These are phyloP conservation scores for Agapanthus africanus DNA, from an alignment of 106 monocot species.

Conservation along the genomic window DNA sequence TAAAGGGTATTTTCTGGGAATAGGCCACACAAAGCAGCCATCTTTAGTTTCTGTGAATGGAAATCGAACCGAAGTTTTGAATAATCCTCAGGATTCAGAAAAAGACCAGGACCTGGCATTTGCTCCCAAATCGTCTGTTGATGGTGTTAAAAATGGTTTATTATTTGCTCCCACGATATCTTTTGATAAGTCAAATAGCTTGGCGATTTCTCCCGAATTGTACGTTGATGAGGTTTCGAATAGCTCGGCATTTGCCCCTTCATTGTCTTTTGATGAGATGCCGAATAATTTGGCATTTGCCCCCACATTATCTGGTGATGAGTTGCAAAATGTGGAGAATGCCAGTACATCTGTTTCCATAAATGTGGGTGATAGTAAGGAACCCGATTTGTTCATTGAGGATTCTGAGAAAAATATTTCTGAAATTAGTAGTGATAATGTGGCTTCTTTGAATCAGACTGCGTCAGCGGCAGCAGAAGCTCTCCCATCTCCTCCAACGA, in stretches of 20 bases:
- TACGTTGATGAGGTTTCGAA: no score
- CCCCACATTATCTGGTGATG: neutral
- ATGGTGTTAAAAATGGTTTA: no score
- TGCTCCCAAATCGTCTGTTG: neutral
- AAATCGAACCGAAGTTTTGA: neutral
- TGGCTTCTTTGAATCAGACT: conserved; percentile 1
- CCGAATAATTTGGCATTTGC: neutral
- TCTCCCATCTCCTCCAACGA: neutral
- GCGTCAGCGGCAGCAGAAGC: neutral
- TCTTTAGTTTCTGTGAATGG: neutral
- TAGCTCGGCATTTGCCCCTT: neutral
- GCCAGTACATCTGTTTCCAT: neutral
- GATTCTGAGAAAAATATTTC: neutral
- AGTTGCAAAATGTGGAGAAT: neutral
- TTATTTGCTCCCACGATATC: no score
- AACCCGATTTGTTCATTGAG: neutral
- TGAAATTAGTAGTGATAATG: neutral
- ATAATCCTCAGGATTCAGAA: neutral
- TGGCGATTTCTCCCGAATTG: no score
- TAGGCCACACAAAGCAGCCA: neutral
- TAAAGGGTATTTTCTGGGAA: neutral
- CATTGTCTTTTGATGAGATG: neutral
- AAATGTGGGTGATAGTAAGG: neutral
- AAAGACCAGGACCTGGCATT: neutral
- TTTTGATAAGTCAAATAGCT: no score